Base-by-base conservation (phyloP, 148 eudicot species). In the Amaranthus palmeri region DNA sequence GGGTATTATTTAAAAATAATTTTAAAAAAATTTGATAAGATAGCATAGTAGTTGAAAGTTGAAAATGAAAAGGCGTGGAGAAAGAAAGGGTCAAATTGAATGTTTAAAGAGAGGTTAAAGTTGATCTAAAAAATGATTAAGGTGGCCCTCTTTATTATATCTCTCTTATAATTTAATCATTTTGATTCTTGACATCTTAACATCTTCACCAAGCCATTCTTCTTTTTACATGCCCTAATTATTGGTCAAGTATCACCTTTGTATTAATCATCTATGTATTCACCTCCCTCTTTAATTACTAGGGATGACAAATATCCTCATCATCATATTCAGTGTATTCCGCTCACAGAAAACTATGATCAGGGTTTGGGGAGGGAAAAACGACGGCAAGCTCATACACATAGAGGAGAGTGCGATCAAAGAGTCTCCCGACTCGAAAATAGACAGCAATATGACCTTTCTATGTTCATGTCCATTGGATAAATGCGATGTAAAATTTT, bases 51-150 rank as follows among this genome's bases (percentile, higher is more conserved):
- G 60, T 49, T 58, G 54, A 72, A 25, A 25, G 1, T 25, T 25
- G 36, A 25, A 25, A 25, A 25, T 25, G 36, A 25, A 25, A 25
- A 77, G 76, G 76, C 63, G 76, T 67, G 76, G 58, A 72, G n/a
- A 77, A 14, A 42, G 44, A 59, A 77, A 63, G 76, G 25, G 80
- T 65, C 68, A 65, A 65, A 65, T 2, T 45, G 25, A 46, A 47
- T 65, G 70, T 63, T 15, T 40, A 59, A 68, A 67, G 51, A 40
- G 17, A n/a, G 17, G 53, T 72, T 72, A 57, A 73, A 46, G 52
- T 10, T 72, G 80, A 78, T 67, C 36, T 78, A 14, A 71, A 67
- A 65, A 60, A 72, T 72, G 61, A 72, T 77, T 61, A 46, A 3
- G 55, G 48, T 58, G 68, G 18, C 67, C 61, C 14, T 8, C 14